Evolutionary conservation across 2,329 filamentous ascomycete species (phyloP), one percentile per base, ranked within the genome.

Genomic region (Alternaria ventricosa): DNA sequence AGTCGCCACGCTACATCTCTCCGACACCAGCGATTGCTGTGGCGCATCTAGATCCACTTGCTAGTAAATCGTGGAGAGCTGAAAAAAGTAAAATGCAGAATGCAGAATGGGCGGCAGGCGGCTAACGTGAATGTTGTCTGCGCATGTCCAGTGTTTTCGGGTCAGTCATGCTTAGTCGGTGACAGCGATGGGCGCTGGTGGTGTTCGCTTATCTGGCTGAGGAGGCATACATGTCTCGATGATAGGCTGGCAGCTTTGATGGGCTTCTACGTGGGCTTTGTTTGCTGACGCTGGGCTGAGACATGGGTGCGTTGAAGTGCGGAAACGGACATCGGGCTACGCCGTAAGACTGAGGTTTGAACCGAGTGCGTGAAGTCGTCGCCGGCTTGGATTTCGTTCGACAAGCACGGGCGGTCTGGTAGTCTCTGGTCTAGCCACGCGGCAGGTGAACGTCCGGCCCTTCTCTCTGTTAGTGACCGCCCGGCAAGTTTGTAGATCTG

Each of bases 61-160:
- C 18, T 51, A 51, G 49, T 13, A 23, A 46, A 56, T 27, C 54
- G 54, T 56, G 54, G 54, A 56, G 54, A 56, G 54, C 54, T 56
- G 54, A 46, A 56, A 45, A 28, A 28, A 25, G 28, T 50, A 30
- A 33, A 28, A 56, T 22, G 53, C 53, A 41, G 33, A 28, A 56
- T 22, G 53, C 53, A 41, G n/a, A 41, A 41, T 41, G 36, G 36
- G 36, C 13, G 18, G 53, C 23, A 41, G 36, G 54, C 18, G 54
- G 25, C 54, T 46, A 45, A 43, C 15, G 51, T 25, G 51, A 10
- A 41, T 41, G 36, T 41, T 3, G 20, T 22, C n/a, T 18, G 36
- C 36, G 36, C 36, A 41, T 41, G 36, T 41, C 36, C 36, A 41
- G 36, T 41, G 36, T 41, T 41, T 41, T 41, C 36, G 36, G 36